These are phyloP conservation scores for Yamadazyma blattariae DNA, from an alignment of 1,139 yeast species.

Conservation along the genomic window DNA sequence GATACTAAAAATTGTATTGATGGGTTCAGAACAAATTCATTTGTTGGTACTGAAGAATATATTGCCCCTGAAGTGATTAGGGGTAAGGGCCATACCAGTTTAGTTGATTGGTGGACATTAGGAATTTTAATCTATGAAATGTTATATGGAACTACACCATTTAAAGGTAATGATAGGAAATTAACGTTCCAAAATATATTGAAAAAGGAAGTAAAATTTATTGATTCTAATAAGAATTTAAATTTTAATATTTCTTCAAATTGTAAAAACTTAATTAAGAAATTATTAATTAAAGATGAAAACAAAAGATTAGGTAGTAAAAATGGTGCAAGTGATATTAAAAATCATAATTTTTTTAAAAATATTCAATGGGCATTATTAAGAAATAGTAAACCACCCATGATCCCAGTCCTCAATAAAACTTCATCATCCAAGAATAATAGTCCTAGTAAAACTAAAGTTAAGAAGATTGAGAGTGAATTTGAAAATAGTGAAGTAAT, in stretches of 20 bases:
- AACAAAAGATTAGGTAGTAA: slow-evolving; percentile 83
- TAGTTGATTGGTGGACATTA: slow-evolving; percentile 99
- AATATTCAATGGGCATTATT: slow-evolving; percentile 92
- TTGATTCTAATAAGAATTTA: neutral
- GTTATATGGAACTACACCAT: slow-evolving; percentile 94
- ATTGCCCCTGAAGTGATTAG: slow-evolving; percentile 97
- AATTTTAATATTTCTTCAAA: slow-evolving; percentile 48
- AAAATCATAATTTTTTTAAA: slow-evolving; percentile 86
- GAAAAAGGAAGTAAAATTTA: slow-evolving; percentile 78
- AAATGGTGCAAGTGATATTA: slow-evolving; percentile 92
- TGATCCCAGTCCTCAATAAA: slow-evolving; percentile 82
- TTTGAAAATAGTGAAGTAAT: slow-evolving; percentile 15
- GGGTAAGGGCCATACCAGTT: slow-evolving; percentile 96
- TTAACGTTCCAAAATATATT: slow-evolving; percentile 85
- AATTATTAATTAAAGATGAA: slow-evolving; percentile 85
- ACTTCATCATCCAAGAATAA: no score
- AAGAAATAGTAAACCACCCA: slow-evolving; percentile 90
- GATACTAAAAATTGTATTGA: slow-evolving; percentile 95
- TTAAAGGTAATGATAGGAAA: slow-evolving; percentile 85
- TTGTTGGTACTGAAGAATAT: slow-evolving; percentile 97
- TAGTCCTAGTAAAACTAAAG: no score
- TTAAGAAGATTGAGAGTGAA: slow-evolving; percentile 36
- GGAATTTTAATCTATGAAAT: slow-evolving; percentile 91
- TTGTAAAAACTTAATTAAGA: slow-evolving; percentile 78
- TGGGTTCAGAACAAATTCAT: slow-evolving; percentile 93